These are phyloP conservation scores for Primulina eburnea DNA, from an alignment of 257 asterid genomes.

Conservation along the genomic window DNA sequence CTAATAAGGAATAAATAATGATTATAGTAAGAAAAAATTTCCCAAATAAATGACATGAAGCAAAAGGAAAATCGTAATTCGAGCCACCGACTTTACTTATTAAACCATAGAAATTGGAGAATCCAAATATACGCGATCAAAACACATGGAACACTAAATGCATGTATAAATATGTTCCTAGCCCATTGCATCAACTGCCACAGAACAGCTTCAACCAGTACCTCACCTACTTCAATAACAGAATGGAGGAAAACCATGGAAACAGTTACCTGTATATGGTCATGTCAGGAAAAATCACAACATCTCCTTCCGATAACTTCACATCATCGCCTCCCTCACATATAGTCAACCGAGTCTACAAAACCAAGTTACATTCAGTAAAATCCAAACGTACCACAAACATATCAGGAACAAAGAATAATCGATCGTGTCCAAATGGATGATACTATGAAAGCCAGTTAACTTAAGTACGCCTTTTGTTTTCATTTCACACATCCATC, in stretches of 20 bases:
- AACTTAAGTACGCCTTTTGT: background rate
- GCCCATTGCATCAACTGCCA: slow-evolving; percentile 1
- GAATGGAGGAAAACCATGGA: background rate
- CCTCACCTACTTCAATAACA: background rate
- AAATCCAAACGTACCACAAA: slow-evolving; percentile 3
- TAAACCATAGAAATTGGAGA: slow-evolving; percentile 17
- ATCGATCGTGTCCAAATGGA: background rate
- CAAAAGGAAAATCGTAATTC: slow-evolving; percentile 1
- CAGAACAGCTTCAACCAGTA: background rate
- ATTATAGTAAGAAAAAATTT: slow-evolving; percentile 1
- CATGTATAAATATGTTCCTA: slow-evolving; percentile 17
- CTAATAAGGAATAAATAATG: background rate
- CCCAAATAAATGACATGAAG: background rate
- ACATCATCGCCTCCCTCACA: slow-evolving; percentile 62
- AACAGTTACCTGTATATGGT: slow-evolving; percentile 60
- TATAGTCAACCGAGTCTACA: slow-evolving; percentile 79
- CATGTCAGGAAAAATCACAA: slow-evolving; percentile 89
- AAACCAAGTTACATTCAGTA: slow-evolving; percentile 21
- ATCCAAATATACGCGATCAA: slow-evolving; percentile 9
- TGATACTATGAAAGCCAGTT: background rate
- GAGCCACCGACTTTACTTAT: background rate
- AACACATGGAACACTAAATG: slow-evolving; percentile 14
- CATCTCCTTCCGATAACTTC: slow-evolving; percentile 77
- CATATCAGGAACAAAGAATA: background rate
- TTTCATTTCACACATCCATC: background rate